Evolutionary conservation across 2,329 filamentous ascomycete genomes (phyloP).

Genomic region (Simplicillium aogashimaense): DNA sequence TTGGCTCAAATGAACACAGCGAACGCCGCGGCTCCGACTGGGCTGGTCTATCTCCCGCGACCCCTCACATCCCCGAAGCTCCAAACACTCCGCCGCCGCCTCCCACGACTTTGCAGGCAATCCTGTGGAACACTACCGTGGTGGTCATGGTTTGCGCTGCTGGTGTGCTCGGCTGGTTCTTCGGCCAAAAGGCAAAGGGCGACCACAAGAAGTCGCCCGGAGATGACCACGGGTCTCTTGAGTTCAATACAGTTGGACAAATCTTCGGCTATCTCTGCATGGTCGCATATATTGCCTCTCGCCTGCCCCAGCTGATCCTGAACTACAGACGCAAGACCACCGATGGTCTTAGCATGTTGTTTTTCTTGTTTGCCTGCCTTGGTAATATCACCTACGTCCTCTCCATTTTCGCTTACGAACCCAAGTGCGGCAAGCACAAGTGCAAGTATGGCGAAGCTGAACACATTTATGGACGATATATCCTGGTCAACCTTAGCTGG

Average conservation of each 20-base stretch:
- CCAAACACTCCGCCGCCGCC: conserved; percentile 32
- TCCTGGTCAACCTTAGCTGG: conserved; percentile 88
- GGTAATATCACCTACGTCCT: conserved; percentile 91
- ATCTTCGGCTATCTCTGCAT: conserved; percentile 92
- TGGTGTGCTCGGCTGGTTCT: conserved; percentile 77
- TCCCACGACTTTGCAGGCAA: conserved; percentile 43
- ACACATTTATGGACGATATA: conserved; percentile 66
- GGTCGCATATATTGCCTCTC: conserved; percentile 76
- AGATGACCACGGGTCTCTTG: conserved; percentile 37
- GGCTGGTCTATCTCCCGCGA: conserved; percentile 67
- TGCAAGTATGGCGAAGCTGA: conserved; percentile 59
- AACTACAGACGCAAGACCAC: conserved; percentile 91
- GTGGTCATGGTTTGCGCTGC: conserved; percentile 76
- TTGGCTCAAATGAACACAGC: conserved; percentile 22
- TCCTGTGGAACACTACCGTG: conserved; percentile 65
- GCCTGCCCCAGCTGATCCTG: conserved; percentile 80
- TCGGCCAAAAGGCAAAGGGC: conserved; percentile 34
- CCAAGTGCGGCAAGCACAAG: conserved; percentile 44
- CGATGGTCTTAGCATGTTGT: conserved; percentile 85
- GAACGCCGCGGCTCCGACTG: conserved; percentile 44
- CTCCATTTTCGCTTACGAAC: conserved; percentile 84
- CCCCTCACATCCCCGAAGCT: conserved; percentile 55
- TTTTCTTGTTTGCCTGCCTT: conserved; percentile 93
- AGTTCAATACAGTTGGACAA: conserved; percentile 72
- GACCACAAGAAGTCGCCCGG: conserved; percentile 28